phyloP scores from a whole-genome alignment of 2,329 filamentous ascomycete species.

The Hypocrella siamensis region DNA sequence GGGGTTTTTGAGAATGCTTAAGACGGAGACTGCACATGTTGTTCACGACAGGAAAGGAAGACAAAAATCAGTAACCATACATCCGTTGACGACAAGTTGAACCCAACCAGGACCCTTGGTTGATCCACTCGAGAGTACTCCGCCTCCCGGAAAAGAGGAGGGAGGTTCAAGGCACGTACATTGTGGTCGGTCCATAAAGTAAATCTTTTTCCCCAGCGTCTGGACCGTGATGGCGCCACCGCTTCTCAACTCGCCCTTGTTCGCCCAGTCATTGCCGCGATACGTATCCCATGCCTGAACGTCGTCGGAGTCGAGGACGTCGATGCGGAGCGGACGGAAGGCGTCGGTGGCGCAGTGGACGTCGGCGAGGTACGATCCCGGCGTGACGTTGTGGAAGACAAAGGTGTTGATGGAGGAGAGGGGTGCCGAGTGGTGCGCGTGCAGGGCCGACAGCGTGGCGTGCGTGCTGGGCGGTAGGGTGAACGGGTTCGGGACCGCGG shows the following conservation, averaged over 20 bases:
- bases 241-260: background rate
- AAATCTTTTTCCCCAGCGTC: background rate
- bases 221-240: background rate
- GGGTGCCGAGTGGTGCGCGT: slow-evolving; percentile 32
- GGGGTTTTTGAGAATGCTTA: slow-evolving; percentile 86
- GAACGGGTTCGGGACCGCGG: slow-evolving; percentile 31
- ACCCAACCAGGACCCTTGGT: too few relatives aligned
- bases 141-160: background rate
- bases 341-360: slow-evolving; percentile 58
- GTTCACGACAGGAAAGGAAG: background rate
- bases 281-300: background rate
- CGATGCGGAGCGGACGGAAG: slow-evolving; percentile 43
- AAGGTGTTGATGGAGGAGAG: slow-evolving; percentile 57
- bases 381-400: slow-evolving; percentile 55
- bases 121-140: too few relatives aligned
- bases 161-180: background rate
- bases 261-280: background rate
- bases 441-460: slow-evolving; percentile 37
- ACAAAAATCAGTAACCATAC: background rate
- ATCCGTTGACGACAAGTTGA: background rate
- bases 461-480: slow-evolving; percentile 50
- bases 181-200: background rate
- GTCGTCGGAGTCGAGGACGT: background rate
- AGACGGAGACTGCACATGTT: slow-evolving; percentile 63
- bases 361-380: slow-evolving; percentile 68